Base-by-base conservation (phyloP, 192 early-diverging fungal genomes). In the Spizellomyces punctatus region DNA sequence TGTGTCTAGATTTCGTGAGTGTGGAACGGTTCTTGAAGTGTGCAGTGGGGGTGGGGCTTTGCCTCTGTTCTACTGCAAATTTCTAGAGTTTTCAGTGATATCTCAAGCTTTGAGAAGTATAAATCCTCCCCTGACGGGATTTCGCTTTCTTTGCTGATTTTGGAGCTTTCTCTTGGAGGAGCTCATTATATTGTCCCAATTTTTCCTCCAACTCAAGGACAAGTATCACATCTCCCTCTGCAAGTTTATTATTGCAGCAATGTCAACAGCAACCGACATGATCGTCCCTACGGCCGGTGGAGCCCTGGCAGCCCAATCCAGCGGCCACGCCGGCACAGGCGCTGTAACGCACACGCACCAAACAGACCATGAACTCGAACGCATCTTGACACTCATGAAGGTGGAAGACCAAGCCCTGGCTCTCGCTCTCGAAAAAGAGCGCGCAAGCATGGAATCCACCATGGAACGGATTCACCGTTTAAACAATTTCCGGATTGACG, bases 401-500 rank as follows among this genome's bases (percentile, higher is more conserved):
- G 16, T 75, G 14, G 73, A 75, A 46, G 73, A 75, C 52, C 10
- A 67, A 45, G 73, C 73, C 9, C 56, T 75, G 48, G 22, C 47
- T 9, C 16, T 75, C 12, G 73, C 73, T 41, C 45, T 75, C 22
- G 73, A 75, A 22, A 52, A 74, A 19, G 73, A 75, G 49, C 43
- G 66, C 14, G 56, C 27, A 22, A 45, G 42, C 21, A 66, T 66
- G 16, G 69, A 77, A 49, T 71, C 69, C 58, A 47, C 50, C 46
- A 56, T 71, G 59, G 69, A 71, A 55, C 17, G 46, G 6, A 77
- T 77, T 42, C 69, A 77, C 49, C 75, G 75, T 61, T 21, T 67
- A 54, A 77, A 71, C 75, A 77, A 77, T 46, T 77, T 77, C 52
- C 70, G 64, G n/a, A 72, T 77, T 14, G 75, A 77, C 47, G 75